Conservation (phyloP, 2,329 filamentous ascomycete species). For the Eutypa lata region DNA sequence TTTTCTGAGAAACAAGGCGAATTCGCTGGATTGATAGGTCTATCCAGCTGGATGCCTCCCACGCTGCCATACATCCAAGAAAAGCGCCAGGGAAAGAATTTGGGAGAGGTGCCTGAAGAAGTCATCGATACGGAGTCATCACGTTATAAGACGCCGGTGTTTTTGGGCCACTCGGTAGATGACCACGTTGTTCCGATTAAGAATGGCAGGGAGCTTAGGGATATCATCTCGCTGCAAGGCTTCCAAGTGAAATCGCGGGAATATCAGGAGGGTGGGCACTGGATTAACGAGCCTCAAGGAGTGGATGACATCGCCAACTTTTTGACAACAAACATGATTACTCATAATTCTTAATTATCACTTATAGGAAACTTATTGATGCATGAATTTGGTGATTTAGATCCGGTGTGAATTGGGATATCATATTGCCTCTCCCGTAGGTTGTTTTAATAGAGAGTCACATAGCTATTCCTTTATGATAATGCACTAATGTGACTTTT, state of each 20-base stretch:
- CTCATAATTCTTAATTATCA: too few species aligned
- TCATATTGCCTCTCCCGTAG: too few species aligned
- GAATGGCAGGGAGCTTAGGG: slow-evolving; percentile 19
- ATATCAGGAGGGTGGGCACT: slow-evolving; percentile 24
- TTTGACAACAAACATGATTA: slow-evolving; percentile 2
- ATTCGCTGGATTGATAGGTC: slow-evolving; percentile 25
- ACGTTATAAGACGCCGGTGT: slow-evolving; percentile 16
- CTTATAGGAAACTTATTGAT: too few species aligned
- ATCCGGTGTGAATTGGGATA: too few species aligned
- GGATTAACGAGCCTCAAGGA: slow-evolving; percentile 25
- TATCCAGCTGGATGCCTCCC: slow-evolving; percentile 27
- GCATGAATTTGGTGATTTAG: too few species aligned
- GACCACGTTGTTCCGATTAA: slow-evolving; percentile 25
- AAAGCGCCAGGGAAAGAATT: too few species aligned
- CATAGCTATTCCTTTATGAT: too few species aligned
- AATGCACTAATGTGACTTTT: too few species aligned
- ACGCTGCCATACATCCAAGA: not conserved
- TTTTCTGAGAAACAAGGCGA: slow-evolving; percentile 1
- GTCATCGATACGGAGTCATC: too few species aligned
- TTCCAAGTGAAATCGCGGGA: slow-evolving; percentile 24
- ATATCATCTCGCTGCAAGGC: slow-evolving; percentile 10
- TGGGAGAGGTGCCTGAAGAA: too few species aligned
- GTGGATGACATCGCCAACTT: slow-evolving; percentile 20
- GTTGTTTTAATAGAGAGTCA: too few species aligned
- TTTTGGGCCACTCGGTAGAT: slow-evolving; percentile 26